These are phyloP conservation scores for Thyridium curvatum DNA, from an alignment of 2,329 filamentous ascomycete species.

Conservation along the genomic window DNA sequence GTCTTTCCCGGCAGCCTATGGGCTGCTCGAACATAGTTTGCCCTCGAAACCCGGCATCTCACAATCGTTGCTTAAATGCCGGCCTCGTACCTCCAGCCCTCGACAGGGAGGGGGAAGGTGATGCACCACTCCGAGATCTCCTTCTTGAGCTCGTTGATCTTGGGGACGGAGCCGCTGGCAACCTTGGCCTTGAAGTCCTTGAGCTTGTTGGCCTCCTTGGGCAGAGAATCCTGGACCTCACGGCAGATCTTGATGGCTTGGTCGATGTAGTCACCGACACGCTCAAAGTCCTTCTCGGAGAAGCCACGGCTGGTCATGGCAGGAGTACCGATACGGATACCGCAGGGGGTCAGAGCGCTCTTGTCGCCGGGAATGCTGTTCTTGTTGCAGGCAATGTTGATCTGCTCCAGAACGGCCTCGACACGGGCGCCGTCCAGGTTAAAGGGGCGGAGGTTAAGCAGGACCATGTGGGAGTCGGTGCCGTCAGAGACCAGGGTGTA, in stretches of 20 bases:
- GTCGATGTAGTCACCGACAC: constrained; percentile 86
- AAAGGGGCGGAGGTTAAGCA: constrained; percentile 85
- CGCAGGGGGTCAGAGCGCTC: constrained; percentile 87
- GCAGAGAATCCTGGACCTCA: constrained; percentile 75
- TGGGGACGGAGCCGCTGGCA: constrained; percentile 65
- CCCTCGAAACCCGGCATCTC: neutral
- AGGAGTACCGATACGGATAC: constrained; percentile 92
- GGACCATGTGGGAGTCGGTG: constrained; percentile 96
- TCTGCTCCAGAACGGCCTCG: constrained; percentile 92
- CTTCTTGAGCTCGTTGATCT: constrained; percentile 80
- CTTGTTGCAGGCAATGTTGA: constrained; percentile 99
- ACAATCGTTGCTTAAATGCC: constrained; percentile 37
- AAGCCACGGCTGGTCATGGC: constrained; percentile 98
- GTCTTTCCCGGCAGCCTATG: no score
- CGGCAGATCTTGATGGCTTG: constrained; percentile 83
- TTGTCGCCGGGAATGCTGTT: constrained; percentile 98
- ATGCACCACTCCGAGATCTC: constrained; percentile 85
- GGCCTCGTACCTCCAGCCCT: constrained; percentile 60
- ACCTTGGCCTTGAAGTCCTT: constrained; percentile 99
- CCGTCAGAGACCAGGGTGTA: constrained; percentile 95
- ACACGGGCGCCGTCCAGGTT: constrained; percentile 88
- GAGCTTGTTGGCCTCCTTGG: constrained; percentile 98
- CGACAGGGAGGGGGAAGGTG: constrained; percentile 87
- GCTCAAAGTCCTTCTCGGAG: constrained; percentile 84
- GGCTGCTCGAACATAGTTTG: no score